Base-by-base conservation (phyloP, 768 basidiomycete genomes). In the Calvatia gigantea region DNA sequence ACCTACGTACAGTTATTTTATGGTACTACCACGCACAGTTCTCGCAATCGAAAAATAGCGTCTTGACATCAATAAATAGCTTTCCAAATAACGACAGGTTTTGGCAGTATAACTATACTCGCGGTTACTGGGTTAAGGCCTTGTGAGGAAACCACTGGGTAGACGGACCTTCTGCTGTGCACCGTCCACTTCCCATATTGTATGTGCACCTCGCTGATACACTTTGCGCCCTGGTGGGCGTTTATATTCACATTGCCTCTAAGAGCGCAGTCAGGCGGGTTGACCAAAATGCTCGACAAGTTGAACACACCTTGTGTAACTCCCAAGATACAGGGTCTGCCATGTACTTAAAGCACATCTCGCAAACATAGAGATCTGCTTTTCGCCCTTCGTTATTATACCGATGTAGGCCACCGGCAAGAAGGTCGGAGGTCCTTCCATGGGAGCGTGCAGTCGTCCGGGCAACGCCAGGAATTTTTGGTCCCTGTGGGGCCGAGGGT, bases 51-150 rank as follows among this genome's bases (percentile, higher is more conserved):
- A 93, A 96, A 70, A 91, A 95, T 14, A 95, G 73, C 9, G 95
- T 96, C 72, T 99, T 99, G 59, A 95, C 89, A 64, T 98, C 97
- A 64, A 98, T 98, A 69, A 99, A 98, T n/a, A 98, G 77, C 70
- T 98, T 98, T 28, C 95, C 96, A 65, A 98, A 98, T 6, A 98
- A 78, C 15, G 94, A 89, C 28, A 99, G 74, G 65, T 96, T 96
- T 69, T 98, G 96, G 69, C 95, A 98, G 65, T 95, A 98, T 4
- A 98, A 78, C 96, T 98, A 66, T 2, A 50, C 46, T 42, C 27
- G 50, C 28, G 48, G 31, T 54, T 32, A 57, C 23, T 59, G 31
- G 23, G 57, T 35, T 17, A 53, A 25, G 9, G 4, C 23, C 41
- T 21, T 11, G 9, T n/a, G n/a, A n/a, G n/a, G n/a, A n/a, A n/a